phyloP scores from a whole-genome alignment of 2,329 filamentous ascomycete species.

The Fusarium pininemorale region DNA sequence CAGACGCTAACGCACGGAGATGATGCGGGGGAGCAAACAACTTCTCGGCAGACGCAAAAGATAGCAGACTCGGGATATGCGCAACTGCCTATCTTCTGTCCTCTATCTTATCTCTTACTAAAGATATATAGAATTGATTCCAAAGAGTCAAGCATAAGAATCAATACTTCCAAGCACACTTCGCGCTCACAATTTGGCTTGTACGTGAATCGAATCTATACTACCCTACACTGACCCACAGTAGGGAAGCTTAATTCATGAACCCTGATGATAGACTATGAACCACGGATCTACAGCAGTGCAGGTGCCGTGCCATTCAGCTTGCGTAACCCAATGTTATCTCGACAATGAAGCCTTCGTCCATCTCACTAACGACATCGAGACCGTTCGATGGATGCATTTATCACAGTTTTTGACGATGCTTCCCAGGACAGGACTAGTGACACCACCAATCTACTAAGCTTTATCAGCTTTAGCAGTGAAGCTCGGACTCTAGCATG shows the following conservation, averaged over 20 bases:
- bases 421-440: neutral
- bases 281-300: neutral
- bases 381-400: neutral
- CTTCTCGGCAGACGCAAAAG: neutral
- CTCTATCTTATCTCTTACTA: neutral
- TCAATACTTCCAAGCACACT: neutral
- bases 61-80: neutral
- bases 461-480: neutral
- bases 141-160: neutral
- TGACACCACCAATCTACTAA: neutral
- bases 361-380: neutral
- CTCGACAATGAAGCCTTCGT: too few relatives aligned
- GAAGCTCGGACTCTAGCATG: neutral
- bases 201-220: neutral
- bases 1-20: neutral
- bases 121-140: neutral
- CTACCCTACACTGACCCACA: neutral
- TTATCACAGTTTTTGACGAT: neutral
- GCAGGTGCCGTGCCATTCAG: neutral
- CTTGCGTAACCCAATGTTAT: neutral
- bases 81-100: neutral
- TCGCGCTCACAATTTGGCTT: neutral
- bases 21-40: neutral
- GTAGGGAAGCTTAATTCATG: neutral
- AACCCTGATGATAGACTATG: neutral